Base-by-base conservation (phyloP, 306 rosid genomes). In the Potentilla sterilis region DNA sequence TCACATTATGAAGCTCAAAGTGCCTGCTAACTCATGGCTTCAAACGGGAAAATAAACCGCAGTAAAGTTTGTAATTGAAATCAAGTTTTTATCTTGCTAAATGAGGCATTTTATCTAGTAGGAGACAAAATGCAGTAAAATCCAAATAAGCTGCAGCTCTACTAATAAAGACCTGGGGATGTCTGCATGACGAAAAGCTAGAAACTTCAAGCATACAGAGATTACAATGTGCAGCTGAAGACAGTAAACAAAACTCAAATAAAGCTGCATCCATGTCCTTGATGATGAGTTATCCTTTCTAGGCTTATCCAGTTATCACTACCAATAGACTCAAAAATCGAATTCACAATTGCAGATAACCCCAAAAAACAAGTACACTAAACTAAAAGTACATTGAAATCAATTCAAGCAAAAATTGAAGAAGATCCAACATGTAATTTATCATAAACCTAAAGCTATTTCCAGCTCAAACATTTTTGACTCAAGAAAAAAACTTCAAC, bases 1-100 rank as follows among this genome's bases (percentile, higher is more conserved):
- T 52, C 51, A 35, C 70, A 79, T 41, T 28, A 21, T 7, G 75
- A 67, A 49, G 70, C 38, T 35, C 18, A 87, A 76, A 82, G 75
- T 40, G 43, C 37, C 49, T 12, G 8, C 43, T 62, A 77, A 40
- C 75, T 74, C 42, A 70, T 77, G 28, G 61, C 49, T 65, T 49
- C 41, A 55, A 13, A 28, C 59, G 73, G 24, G 76, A 64, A 35
- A 48, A 69, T 2, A 38, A 62, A 72, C 32, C 47, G 11, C 34
- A 42, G 12, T 59, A 55, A 40, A 73, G 64, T 81, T 51, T 32
- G 78, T 51, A 40, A 10, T 35, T 62, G 38, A 51, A 42, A 76
- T 2, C 43, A 75, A 81, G 38, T 43, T 40, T 67, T 40, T 64
- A 76, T 49, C 74, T 51, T 34, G 77, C 19, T 11, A 76, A 32